phyloP scores from a whole-genome alignment of 208 protist species.

The Strigomonas galati region DNA sequence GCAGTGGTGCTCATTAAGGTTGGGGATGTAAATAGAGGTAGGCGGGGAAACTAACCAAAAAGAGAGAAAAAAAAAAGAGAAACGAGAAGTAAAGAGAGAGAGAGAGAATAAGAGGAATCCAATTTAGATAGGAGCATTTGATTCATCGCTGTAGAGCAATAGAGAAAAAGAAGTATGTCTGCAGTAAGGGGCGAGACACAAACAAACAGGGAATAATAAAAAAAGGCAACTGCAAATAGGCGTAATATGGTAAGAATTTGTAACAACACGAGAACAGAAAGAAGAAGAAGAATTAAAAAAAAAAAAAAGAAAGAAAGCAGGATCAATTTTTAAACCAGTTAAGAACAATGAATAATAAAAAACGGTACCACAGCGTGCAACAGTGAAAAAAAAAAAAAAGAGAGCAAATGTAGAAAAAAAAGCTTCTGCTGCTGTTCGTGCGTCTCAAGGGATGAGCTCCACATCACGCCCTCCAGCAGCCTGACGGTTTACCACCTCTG shows the following conservation, averaged over 20 bases:
- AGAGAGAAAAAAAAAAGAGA: too few relatives aligned
- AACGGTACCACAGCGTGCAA: too few relatives aligned
- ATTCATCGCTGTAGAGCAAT: too few relatives aligned
- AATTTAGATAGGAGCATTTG: too few relatives aligned
- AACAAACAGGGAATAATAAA: background rate
- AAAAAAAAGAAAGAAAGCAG: constrained; percentile 10
- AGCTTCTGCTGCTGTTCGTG: too few relatives aligned
- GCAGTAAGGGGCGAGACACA: background rate
- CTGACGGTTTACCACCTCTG: constrained; percentile 26
- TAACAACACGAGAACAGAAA: constrained; percentile 1
- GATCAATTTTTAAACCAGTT: too few relatives aligned
- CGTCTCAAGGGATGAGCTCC: background rate
- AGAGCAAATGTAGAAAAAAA: background rate
- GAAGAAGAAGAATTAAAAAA: constrained; percentile 5
- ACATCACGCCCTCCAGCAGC: background rate
- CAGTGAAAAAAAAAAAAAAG: background rate
- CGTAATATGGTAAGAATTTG: background rate
- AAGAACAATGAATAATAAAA: too few relatives aligned
- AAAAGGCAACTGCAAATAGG: background rate
- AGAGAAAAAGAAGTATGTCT: background rate
- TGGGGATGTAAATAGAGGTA: too few relatives aligned
- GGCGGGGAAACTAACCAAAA: too few relatives aligned
- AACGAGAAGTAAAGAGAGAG: background rate
- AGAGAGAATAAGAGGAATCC: too few relatives aligned
- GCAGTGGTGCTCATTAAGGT: too few relatives aligned